These are phyloP conservation scores for Caryopteris hybrid DNA, from an alignment of 305 asterid species.

Conservation along the genomic window DNA sequence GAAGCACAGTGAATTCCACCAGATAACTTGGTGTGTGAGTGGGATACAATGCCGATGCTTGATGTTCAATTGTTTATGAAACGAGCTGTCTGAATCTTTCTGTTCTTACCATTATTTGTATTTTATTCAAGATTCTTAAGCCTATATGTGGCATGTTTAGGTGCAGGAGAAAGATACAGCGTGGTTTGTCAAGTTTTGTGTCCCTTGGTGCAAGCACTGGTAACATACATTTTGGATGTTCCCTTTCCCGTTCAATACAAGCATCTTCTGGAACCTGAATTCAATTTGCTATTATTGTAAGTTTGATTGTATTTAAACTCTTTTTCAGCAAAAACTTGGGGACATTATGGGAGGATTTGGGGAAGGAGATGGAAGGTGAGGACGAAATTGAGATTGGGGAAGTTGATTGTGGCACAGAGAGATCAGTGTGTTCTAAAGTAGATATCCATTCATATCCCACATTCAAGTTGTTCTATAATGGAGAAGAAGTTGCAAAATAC, in stretches of 20 bases:
- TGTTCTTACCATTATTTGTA: background rate
- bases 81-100: background rate
- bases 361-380: conserved; percentile 90
- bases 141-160: conserved; percentile 32
- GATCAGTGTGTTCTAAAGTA: conserved; percentile 68
- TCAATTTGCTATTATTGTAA: conserved; percentile 5
- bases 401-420: conserved; percentile 76
- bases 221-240: conserved; percentile 20
- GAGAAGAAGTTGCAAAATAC: conserved; percentile 79
- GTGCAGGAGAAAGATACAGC: conserved; percentile 91
- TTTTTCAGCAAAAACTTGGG: conserved; percentile 80
- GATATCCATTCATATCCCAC: conserved; percentile 97
- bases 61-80: background rate
- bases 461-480: conserved; percentile 88
- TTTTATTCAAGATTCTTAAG: background rate
- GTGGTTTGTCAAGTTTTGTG: conserved; percentile 93
- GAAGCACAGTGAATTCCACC: background rate
- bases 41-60: background rate
- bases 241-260: background rate
- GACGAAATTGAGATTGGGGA: conserved; percentile 96
- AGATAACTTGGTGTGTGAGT: background rate
- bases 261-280: background rate
- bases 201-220: conserved; percentile 99
- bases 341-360: conserved; percentile 93
- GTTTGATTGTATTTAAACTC: conserved; percentile 14